Base-by-base conservation (phyloP, 108 stramenopile genomes). In the Poteriospumella lacustris region DNA sequence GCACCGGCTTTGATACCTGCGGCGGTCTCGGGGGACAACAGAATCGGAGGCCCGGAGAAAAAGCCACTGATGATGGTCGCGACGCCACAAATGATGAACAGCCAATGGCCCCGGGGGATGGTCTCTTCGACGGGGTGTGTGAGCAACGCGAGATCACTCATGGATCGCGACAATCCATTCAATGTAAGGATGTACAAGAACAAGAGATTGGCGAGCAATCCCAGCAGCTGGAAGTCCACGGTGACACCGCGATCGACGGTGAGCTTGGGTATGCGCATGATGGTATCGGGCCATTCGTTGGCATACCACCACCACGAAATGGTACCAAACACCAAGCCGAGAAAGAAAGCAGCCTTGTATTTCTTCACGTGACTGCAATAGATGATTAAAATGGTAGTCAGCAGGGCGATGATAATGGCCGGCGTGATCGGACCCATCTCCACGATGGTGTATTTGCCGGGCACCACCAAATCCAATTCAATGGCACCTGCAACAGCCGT, bases 1-100 rank as follows among this genome's bases (percentile, higher is more conserved):
- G 70, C 70, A 73, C 70, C 70, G 9, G 44, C 70, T 73, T 73
- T 73, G 15, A 73, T 73, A 26, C 70, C 70, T 26, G 12, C 43
- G 33, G 70, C 70, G 5, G 40, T 52, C 36, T 73, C 70, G 42
- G 70, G 70, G 12, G 44, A 52, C 29, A 73, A 29, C 3, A 73
- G 41, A 26, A 73, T 73, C 5, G 70, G 70, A 42, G 70, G 70
- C 26, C 70, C 70, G 36, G 9, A 33, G 31, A 73, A 38, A 44
- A 42, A 52, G 33, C 70, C 70, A 5, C 12, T 34, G 44, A 73
- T 24, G 36, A 44, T 52, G 9, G 70, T 73, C 28, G 70, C 70
- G 9, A 56, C 40, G 9, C 70, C 70, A 73, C 70, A 73, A n/a
- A 73, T 24, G 31, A 73, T 56, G 31, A 73, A 73, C 33, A 73